Base-by-base conservation (phyloP, 345 rosid species). In the Salix caprea region DNA sequence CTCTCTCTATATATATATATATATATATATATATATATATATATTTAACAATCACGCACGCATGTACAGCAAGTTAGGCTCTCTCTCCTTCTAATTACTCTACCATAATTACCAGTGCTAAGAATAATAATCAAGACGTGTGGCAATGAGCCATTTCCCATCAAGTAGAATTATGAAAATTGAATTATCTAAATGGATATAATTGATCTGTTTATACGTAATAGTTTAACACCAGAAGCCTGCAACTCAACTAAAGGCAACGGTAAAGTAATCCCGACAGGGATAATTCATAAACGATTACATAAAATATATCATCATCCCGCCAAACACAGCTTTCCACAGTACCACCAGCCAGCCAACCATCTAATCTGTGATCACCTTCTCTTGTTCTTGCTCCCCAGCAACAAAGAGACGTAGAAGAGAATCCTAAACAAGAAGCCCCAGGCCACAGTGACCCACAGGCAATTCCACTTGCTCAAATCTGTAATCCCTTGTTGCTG, bases 341-440 rank as follows among this genome's bases (percentile, higher is more conserved):
- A 28, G 30, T 28, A 15, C 7, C 8, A 23, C 14, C 10, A 36
- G 39, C 4, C 40, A 32, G 13, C 3, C 40, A 32, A 19, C 3
- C 6, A 37, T 19, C 13, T 19, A 15, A 5, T 3, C 13, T 1
- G 9, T 26, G 4, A 1, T 50, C 37, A 95, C 76, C 89, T 86
- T 74, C 98, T 82, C 87, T 96, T 96, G 87, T 92, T 93, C 88
- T 92, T 96, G 88, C 99, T 92, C 4, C 99, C 99, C 46, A 96
- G 79, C 77, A 93, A 81, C 84, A 96, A 82, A 16, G 86, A 78
- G 34, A 92, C 84, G 90, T 93, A 96, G 79, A 96, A 96, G 78
- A 96, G 81, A 72, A 88, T 73, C 88, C 98, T 85, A 61, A 96
- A 96, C 36, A 92, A 78, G 90, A 96, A 93, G 0, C 99, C 99